A percentile compares a stretch with the other conserved stretches of the same genome.
Evolutionary conservation across 2,329 filamentous ascomycete genomes (phyloP).

Genomic region (Alternaria sp.): DNA sequence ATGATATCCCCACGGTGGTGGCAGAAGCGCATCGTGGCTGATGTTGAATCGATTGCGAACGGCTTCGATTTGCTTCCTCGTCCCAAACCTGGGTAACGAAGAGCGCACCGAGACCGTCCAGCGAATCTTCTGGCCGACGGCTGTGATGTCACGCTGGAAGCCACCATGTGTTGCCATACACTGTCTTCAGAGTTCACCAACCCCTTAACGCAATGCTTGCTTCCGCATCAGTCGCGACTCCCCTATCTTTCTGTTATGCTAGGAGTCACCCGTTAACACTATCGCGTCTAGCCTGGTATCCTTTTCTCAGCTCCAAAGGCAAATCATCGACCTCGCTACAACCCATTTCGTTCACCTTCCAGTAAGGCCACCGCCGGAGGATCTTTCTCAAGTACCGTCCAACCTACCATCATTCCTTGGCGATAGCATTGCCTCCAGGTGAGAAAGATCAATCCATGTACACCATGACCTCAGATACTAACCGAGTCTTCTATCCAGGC

Average conservation of each 20-base stretch:
- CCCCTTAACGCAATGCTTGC: constrained; percentile 16
- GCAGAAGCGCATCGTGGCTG: constrained; percentile 3
- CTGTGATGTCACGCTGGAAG: constrained; percentile 14
- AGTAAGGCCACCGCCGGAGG: constrained; percentile 60
- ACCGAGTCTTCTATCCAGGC: constrained; percentile 38
- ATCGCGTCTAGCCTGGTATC: constrained; percentile 56
- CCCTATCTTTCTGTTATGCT: not conserved
- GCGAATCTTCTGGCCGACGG: constrained; percentile 19
- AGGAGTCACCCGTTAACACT: constrained; percentile 8
- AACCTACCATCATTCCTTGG: constrained; percentile 64
- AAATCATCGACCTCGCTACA: constrained; percentile 62
- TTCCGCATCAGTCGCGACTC: not conserved
- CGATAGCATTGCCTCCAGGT: constrained; percentile 60
- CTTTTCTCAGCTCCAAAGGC: constrained; percentile 61
- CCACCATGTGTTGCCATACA: constrained; percentile 20
- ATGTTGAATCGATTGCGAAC: constrained; percentile 5
- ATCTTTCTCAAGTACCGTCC: constrained; percentile 61
- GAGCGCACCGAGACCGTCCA: constrained; percentile 20
- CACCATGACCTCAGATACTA: not conserved
- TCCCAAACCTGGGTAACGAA: constrained; percentile 16
- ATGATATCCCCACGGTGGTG: constrained; percentile 13
- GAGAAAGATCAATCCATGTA: constrained; percentile 12
- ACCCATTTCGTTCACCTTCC: constrained; percentile 63
- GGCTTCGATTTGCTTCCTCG: constrained; percentile 10
- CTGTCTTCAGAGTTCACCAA: constrained; percentile 16